phyloP scores from a whole-genome alignment of 116 monocot genomes.

The Phalaenopsis hybrid region DNA sequence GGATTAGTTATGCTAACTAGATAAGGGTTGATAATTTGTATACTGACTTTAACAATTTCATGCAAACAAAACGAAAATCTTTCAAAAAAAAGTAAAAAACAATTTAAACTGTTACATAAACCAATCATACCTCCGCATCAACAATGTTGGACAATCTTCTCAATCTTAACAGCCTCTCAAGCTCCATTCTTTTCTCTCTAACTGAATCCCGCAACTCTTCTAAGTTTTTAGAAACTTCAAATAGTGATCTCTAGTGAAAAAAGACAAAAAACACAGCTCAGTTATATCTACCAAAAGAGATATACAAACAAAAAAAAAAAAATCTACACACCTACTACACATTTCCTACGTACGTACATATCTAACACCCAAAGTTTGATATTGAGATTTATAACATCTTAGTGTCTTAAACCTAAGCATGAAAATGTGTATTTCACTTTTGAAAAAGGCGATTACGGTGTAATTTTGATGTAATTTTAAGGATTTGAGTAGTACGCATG shows the following conservation, averaged over 20 bases:
- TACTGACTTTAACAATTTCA: background rate
- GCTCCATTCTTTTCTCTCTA: constrained; percentile 34
- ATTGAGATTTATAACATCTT: constrained; percentile 34
- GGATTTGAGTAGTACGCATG: too few relatives aligned
- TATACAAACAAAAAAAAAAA: background rate
- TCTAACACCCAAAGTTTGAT: too few relatives aligned
- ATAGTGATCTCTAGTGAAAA: constrained; percentile 44
- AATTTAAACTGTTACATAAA: background rate
- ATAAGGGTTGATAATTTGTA: too few relatives aligned
- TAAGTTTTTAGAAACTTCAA: constrained; percentile 22
- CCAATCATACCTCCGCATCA: constrained; percentile 46
- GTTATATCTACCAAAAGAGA: background rate
- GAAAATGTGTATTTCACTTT: too few relatives aligned
- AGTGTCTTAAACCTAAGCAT: constrained; percentile 5
- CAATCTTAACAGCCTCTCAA: constrained; percentile 37
- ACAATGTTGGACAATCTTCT: constrained; percentile 30
- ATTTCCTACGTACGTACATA: too few relatives aligned
- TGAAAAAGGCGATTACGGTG: too few relatives aligned
- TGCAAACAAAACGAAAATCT: background rate
- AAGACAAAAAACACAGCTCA: background rate
- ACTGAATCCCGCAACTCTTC: constrained; percentile 34
- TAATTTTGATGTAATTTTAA: too few relatives aligned
- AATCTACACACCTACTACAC: too few relatives aligned
- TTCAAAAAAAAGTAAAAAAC: background rate
- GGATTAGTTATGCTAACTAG: too few relatives aligned